Evolutionary conservation across 1,139 yeast genomes (phyloP).

Genomic region (Scheffersomyces illinoinensis): DNA sequence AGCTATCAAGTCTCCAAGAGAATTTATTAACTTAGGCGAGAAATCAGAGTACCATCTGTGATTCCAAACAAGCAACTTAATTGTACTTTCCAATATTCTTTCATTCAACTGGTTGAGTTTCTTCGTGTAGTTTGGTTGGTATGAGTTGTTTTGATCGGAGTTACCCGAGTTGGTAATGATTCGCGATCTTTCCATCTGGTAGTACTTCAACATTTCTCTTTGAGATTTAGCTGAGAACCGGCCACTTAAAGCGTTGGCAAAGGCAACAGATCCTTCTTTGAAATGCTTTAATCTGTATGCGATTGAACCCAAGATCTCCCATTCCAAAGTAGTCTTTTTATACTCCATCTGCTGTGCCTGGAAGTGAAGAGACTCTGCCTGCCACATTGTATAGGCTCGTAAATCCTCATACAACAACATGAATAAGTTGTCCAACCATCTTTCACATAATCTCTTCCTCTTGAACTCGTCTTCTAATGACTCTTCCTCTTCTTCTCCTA

Average conservation of each 20-base stretch:
- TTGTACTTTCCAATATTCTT: conserved; percentile 66
- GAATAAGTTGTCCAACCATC: conserved; percentile 91
- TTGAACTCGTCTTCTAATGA: conserved; percentile 43
- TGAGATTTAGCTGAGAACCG: conserved; percentile 81
- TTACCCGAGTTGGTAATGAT: conserved; percentile 28
- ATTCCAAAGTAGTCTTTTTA: conserved; percentile 81
- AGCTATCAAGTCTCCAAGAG: conserved; percentile 61
- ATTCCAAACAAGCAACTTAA: conserved; percentile 87
- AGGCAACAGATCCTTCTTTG: conserved; percentile 81
- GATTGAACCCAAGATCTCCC: conserved; percentile 88
- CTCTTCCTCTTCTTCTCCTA: conserved; percentile 12
- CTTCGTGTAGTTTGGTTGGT: conserved; percentile 38
- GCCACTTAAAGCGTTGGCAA: conserved; percentile 74
- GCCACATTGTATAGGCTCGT: conserved; percentile 86
- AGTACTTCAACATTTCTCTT: conserved; percentile 69
- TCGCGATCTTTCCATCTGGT: conserved; percentile 49
- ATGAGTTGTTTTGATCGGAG: conserved; percentile 12
- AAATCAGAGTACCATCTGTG: conserved; percentile 97
- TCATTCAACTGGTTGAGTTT: conserved; percentile 53
- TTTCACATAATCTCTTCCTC: conserved; percentile 83
- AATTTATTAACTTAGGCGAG: conserved; percentile 61
- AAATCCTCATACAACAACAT: conserved; percentile 87
- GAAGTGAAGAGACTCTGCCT: conserved; percentile 70
- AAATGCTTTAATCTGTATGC: conserved; percentile 78
- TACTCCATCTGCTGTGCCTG: conserved; percentile 72